phyloP scores from a whole-genome alignment of 306 rosid species.

The Corylus americana region DNA sequence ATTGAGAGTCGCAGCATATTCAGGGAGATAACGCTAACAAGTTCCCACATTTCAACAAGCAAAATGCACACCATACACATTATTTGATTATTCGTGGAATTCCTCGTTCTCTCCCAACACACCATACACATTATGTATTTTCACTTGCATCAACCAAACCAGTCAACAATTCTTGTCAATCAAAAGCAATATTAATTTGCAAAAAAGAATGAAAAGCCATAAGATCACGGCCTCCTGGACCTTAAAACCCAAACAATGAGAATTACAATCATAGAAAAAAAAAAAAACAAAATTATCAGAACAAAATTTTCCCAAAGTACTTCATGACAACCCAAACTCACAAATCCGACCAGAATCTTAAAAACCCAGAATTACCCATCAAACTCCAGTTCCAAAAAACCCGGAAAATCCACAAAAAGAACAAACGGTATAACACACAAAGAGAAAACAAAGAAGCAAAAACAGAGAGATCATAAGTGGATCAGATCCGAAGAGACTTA shows the following conservation, averaged over 20 bases:
- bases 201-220: not conserved
- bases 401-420: slow-evolving; percentile 2
- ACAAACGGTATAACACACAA: not conserved
- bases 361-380: slow-evolving; percentile 18
- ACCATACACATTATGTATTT: not conserved
- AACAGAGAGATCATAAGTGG: slow-evolving; percentile 9
- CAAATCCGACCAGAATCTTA: slow-evolving; percentile 4
- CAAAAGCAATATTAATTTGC: slow-evolving; percentile 1
- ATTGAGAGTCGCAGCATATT: not conserved
- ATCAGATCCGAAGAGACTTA: slow-evolving; percentile 43
- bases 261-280: not conserved
- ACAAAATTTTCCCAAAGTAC: not conserved
- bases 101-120: not conserved
- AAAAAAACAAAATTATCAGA: not conserved
- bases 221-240: not conserved
- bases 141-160: not conserved
- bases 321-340: slow-evolving; percentile 5
- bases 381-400: slow-evolving; percentile 22
- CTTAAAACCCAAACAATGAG: not conserved
- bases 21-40: not conserved
- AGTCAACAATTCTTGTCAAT: not conserved
- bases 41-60: not conserved
- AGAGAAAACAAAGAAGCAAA: slow-evolving; percentile 11
- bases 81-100: not conserved
- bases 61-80: not conserved